Evolutionary conservation across 23 red algal species (phyloP), one percentile per base, ranked within the genome.

Genomic region (Pyropia yezoensis): DNA sequence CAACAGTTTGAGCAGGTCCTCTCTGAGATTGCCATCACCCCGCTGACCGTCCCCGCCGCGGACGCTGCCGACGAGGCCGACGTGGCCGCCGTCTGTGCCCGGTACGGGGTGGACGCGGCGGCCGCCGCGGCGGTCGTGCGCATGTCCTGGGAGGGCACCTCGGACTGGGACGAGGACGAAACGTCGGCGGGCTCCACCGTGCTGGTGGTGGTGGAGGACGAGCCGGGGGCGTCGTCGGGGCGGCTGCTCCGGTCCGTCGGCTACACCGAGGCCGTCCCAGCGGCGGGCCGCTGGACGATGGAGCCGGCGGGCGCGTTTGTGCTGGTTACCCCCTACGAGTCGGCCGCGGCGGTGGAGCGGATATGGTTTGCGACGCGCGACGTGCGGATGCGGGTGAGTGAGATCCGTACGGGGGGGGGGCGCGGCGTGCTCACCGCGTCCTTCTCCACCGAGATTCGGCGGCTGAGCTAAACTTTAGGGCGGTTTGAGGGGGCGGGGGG

Each of bases 331-430:
- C 54, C 70, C 14, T 90, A 90, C 86, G 86, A 90, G 24, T 66
- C 73, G 18, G 86, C 77, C 6, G 75, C 75, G 8, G 86, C 86
- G 28, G 86, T 80, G 30, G 86, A 90, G 53, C 57, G 86, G 17
- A 90, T 90, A 54, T 90, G 86, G 86, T 90, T 90, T 59, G 78
- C 86, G 17, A 90, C 68, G 24, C 65, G 52, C 45, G 69, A 90
- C 66, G 22, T 90, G 67, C 62, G 86, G 13, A 70, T 90, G 54
- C 55, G 86, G 32, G 86, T 90, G 7, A 80, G 74, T 18, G 61
- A 73, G 49, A 90, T 90, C 51, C 67, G 76, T 28, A 80, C 75
- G 32, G 77, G 66, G 52, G 76, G 69, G 11, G 84, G 84, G 19
- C 52, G 49, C 13, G 84, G 84, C 21, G 74, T 89, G 19, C 33